Conservation (phyloP, 768 basidiomycete genomes). For the Tephrocybe sp. region DNA sequence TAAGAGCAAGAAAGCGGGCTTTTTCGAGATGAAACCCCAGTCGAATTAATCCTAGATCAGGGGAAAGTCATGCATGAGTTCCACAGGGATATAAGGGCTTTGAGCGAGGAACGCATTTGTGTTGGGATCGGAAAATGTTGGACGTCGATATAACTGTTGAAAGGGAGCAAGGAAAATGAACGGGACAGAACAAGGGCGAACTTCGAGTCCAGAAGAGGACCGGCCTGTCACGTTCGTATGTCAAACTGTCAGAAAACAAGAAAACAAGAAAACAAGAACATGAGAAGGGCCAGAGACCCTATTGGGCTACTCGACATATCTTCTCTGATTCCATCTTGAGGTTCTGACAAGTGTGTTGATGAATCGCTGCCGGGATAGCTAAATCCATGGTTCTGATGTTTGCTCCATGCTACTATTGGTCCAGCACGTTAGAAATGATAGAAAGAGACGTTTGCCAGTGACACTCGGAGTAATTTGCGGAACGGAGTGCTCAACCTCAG, state of each 20-base stretch:
- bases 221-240: constrained; percentile 1
- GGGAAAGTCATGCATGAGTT: not conserved
- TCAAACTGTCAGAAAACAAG: constrained; percentile 8
- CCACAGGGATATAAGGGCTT: not conserved
- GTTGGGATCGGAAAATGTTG: not conserved
- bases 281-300: not conserved
- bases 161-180: not conserved
- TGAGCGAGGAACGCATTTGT: not conserved
- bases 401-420: not conserved
- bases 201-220: not conserved
- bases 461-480: not conserved
- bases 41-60: not conserved
- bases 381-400: not conserved
- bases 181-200: constrained; percentile 8
- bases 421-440: not conserved
- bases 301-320: no score
- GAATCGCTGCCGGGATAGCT: not conserved
- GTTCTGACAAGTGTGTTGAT: not conserved
- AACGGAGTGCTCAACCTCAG: not conserved
- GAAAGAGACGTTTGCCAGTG: not conserved
- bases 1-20: not conserved
- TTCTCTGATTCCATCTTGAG: not conserved
- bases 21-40: not conserved
- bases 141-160: not conserved
- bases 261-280: not conserved